Evolutionary conservation across 2,329 filamentous ascomycete genomes (phyloP).

Genomic region (Zasmidium citrigriseum): DNA sequence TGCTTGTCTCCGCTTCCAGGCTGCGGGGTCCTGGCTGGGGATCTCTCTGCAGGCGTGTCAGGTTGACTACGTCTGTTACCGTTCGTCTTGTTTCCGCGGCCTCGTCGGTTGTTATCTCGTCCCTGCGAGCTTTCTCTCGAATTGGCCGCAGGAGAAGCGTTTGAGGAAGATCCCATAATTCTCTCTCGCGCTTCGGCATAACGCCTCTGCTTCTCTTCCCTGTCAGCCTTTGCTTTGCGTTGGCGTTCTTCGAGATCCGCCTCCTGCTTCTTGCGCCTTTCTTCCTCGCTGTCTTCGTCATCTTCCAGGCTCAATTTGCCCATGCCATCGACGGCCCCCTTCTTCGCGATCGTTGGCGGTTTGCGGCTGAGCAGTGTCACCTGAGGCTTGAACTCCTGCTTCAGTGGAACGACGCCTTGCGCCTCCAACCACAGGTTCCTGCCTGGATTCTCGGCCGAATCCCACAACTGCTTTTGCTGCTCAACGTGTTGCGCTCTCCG

Average conservation of each 20-base stretch:
- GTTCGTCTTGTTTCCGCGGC: conserved; percentile 27
- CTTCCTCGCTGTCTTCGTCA: conserved; percentile 66
- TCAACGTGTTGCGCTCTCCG: conserved; percentile 78
- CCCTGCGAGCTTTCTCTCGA: conserved; percentile 34
- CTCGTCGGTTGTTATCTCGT: conserved; percentile 24
- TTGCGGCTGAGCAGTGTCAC: conserved; percentile 86
- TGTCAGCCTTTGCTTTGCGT: conserved; percentile 73
- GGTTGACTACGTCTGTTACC: conserved; percentile 40
- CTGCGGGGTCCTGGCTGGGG: conserved; percentile 29
- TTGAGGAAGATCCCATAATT: conserved; percentile 68
- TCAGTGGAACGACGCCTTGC: conserved; percentile 62
- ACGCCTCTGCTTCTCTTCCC: conserved; percentile 84
- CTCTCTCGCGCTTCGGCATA: conserved; percentile 88
- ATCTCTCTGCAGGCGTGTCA: conserved; percentile 38
- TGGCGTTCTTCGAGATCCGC: conserved; percentile 75
- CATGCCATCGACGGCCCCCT: conserved; percentile 53
- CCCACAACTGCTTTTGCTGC: conserved; percentile 82
- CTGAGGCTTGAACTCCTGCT: conserved; percentile 72
- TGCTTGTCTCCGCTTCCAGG: conserved; percentile 51
- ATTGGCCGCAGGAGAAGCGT: conserved; percentile 30
- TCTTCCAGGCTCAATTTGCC: conserved; percentile 48
- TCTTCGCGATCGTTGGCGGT: conserved; percentile 62
- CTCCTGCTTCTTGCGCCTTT: conserved; percentile 60
- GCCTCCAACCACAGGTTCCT: conserved; percentile 75
- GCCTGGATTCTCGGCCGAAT: conserved; percentile 80